A percentile compares a stretch with the other conserved stretches of the same genome.
Evolutionary conservation across 2,329 filamentous ascomycete species (phyloP).

Genomic region (Stagonosporopsis vannaccii): DNA sequence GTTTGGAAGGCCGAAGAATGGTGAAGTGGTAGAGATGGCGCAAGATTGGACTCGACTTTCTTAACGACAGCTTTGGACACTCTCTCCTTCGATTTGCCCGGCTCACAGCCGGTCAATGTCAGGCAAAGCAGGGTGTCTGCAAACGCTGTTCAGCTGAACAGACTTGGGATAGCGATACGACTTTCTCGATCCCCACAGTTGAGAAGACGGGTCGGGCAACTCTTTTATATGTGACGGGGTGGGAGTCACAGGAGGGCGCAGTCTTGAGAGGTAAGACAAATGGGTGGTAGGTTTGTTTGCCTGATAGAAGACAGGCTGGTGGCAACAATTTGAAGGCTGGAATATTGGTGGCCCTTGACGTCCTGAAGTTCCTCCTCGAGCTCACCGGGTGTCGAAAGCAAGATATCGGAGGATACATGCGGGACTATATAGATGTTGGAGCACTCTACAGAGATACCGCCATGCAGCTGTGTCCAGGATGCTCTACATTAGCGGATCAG

Average conservation of each 20-base stretch:
- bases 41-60: conserved; percentile 37
- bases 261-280: conserved; percentile 37
- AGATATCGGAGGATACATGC: conserved; percentile 7
- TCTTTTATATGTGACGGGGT: conserved; percentile 45
- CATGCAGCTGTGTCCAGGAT: conserved; percentile 35
- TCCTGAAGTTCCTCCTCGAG: conserved; percentile 31
- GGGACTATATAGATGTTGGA: conserved; percentile 19
- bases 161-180: conserved; percentile 25
- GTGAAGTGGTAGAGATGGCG: conserved; percentile 32
- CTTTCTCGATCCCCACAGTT: conserved; percentile 31
- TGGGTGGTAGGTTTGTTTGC: conserved; percentile 39
- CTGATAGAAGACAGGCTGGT: conserved; percentile 25
- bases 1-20: conserved; percentile 29
- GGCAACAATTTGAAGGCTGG: conserved; percentile 21
- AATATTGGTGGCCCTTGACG: conserved; percentile 18
- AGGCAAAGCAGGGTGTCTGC: conserved; percentile 30
- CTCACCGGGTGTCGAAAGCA: conserved; percentile 21
- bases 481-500: conserved; percentile 45
- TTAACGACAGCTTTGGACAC: conserved; percentile 30
- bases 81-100: conserved; percentile 31
- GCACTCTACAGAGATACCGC: conserved; percentile 29
- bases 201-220: conserved; percentile 20
- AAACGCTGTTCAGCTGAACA: conserved; percentile 22
- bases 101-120: conserved; percentile 42
- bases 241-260: conserved; percentile 43